phyloP scores from a whole-genome alignment of 2,329 filamentous ascomycete genomes.

The Aurifilum marmelostoma region DNA sequence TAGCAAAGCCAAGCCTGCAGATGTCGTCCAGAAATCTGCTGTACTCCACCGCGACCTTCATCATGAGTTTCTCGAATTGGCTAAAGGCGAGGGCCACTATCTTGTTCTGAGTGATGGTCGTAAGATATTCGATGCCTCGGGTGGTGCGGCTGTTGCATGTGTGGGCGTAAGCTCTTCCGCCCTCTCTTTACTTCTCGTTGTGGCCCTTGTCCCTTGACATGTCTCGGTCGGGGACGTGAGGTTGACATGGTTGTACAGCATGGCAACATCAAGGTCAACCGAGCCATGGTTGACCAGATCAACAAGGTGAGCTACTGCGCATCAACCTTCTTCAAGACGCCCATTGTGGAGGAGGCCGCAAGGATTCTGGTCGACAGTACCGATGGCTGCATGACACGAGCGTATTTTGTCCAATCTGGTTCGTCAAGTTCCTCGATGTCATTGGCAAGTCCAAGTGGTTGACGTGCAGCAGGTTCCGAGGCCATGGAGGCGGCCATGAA shows the following conservation, averaged over 20 bases:
- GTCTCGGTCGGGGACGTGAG: background rate
- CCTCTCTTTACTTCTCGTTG: background rate
- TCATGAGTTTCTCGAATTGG: conserved; percentile 39
- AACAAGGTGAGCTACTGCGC: conserved; percentile 47
- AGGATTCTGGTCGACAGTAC: conserved; percentile 42
- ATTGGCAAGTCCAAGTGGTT: conserved; percentile 50
- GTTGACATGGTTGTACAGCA: conserved; percentile 35
- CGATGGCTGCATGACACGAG: conserved; percentile 42
- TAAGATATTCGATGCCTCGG: conserved; percentile 48
- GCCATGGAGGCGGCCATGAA: conserved; percentile 69
- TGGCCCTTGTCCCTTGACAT: background rate
- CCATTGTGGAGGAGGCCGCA: conserved; percentile 45
- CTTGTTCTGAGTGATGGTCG: conserved; percentile 46
- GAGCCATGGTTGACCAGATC: conserved; percentile 47
- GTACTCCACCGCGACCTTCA: conserved; percentile 45
- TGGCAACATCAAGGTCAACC: conserved; percentile 44
- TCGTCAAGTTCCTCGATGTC: conserved; percentile 24
- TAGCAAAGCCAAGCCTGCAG: background rate
- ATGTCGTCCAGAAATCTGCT: conserved; percentile 35
- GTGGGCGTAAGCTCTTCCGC: conserved; percentile 44
- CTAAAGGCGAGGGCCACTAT: conserved; percentile 42
- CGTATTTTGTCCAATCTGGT: conserved; percentile 45
- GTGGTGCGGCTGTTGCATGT: conserved; percentile 51
- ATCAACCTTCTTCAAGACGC: conserved; percentile 47
- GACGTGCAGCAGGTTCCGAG: conserved; percentile 55